Conservation (phyloP, 1,284 basidiomycete genomes). For the Coniferiporia sulphurascens region DNA sequence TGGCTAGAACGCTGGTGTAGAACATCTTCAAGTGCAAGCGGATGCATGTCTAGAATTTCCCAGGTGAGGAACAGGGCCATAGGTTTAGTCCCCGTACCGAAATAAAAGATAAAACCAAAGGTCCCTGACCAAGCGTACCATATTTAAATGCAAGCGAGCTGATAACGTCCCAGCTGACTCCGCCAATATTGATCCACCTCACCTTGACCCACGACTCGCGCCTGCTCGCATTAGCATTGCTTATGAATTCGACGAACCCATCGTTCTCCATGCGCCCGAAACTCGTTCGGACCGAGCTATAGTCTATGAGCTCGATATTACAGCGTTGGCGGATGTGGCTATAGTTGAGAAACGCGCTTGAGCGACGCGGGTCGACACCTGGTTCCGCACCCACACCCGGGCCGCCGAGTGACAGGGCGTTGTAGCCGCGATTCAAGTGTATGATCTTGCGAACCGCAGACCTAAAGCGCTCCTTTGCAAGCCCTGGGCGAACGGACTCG, state of each 20-base stretch:
- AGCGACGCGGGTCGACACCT: slow-evolving; percentile 53
- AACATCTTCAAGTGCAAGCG: slow-evolving; percentile 66
- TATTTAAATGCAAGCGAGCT: slow-evolving; percentile 60
- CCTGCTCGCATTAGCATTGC: slow-evolving; percentile 33
- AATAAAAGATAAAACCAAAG: too few species aligned
- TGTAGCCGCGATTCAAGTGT: slow-evolving; percentile 46
- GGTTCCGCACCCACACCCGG: slow-evolving; percentile 60
- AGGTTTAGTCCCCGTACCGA: too few species aligned
- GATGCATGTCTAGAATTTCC: slow-evolving; percentile 51
- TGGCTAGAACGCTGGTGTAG: slow-evolving; percentile 47
- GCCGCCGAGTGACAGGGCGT: slow-evolving; percentile 31
- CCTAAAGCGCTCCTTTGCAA: slow-evolving; percentile 46
- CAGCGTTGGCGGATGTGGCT: slow-evolving; percentile 53
- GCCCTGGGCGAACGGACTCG: slow-evolving; percentile 7
- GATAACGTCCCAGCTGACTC: slow-evolving; percentile 68
- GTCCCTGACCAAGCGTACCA: slow-evolving; percentile 30
- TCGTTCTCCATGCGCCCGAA: slow-evolving; percentile 49
- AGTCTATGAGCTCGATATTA: slow-evolving; percentile 57
- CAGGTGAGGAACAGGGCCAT: background rate
- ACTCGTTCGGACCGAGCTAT: slow-evolving; percentile 48
- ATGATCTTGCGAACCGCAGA: slow-evolving; percentile 51
- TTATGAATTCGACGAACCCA: slow-evolving; percentile 49
- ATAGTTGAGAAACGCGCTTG: slow-evolving; percentile 44
- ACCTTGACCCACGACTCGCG: slow-evolving; percentile 55
- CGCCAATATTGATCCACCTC: slow-evolving; percentile 68